Evolutionary conservation across 2,329 filamentous ascomycete species (phyloP).

Genomic region (Pyrenophora seminiperda): DNA sequence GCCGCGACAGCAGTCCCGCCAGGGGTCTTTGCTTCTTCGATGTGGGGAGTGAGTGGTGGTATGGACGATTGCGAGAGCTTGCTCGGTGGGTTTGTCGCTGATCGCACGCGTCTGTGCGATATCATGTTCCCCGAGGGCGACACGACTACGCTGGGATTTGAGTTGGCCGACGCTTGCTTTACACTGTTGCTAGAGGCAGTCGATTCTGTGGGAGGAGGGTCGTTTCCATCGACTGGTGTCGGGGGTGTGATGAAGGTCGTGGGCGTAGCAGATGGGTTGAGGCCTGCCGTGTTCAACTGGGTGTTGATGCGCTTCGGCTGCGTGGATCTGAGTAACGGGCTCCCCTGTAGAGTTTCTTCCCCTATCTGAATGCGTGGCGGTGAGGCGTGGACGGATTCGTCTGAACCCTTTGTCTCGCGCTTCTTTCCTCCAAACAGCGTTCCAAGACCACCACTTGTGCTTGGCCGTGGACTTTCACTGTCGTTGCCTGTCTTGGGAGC

Average conservation of each 20-base stretch:
- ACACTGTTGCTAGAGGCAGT: constrained; percentile 28
- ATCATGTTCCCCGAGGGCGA: constrained; percentile 73
- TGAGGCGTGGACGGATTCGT: constrained; percentile 35
- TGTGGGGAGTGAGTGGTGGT: constrained; percentile 72
- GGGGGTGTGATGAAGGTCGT: constrained; percentile 68
- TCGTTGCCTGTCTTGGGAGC: constrained; percentile 37
- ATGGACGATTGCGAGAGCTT: constrained; percentile 78
- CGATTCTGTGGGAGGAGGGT: constrained; percentile 41
- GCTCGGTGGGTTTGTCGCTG: constrained; percentile 69
- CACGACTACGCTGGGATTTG: constrained; percentile 59
- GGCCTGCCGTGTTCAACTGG: constrained; percentile 46
- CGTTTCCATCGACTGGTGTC: constrained; percentile 60
- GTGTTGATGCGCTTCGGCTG: constrained; percentile 46
- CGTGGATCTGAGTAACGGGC: constrained; percentile 28
- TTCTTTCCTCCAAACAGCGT: constrained; percentile 50
- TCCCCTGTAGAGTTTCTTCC: constrained; percentile 42
- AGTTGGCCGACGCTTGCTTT: constrained; percentile 42
- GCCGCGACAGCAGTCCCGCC: constrained; percentile 58
- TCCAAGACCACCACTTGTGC: constrained; percentile 50
- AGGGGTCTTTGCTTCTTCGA: constrained; percentile 69
- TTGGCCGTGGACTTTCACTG: constrained; percentile 49
- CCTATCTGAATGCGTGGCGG: constrained; percentile 39
- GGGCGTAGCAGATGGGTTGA: constrained; percentile 52
- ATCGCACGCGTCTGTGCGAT: constrained; percentile 69
- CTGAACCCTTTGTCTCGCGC: constrained; percentile 37